Conservation (phyloP, 2,329 filamentous ascomycete genomes). For the Epicoccum sorghinum region DNA sequence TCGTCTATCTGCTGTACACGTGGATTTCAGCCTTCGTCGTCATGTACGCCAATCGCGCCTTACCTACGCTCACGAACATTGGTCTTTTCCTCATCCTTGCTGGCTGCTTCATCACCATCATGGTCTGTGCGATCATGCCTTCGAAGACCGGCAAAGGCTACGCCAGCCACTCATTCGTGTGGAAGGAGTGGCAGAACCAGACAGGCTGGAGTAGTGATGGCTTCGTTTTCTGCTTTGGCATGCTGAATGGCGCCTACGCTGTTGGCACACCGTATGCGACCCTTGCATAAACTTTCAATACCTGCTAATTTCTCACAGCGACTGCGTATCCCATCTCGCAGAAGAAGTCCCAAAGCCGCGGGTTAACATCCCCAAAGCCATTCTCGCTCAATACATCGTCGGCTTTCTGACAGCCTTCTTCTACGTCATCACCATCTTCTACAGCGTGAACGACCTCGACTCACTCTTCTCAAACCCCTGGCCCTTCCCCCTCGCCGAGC, state of each 20-base stretch:
- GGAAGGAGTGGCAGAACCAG: conserved; percentile 54
- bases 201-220: conserved; percentile 58
- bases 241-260: conserved; percentile 72
- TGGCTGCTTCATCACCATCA: conserved; percentile 61
- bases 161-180: conserved; percentile 52
- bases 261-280: conserved; percentile 62
- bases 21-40: conserved; percentile 55
- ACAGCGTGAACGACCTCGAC: conserved; percentile 64
- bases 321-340: conserved; percentile 69
- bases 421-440: conserved; percentile 55
- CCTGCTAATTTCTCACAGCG: conserved; percentile 39
- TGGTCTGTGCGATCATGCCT: conserved; percentile 64
- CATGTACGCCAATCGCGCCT: conserved; percentile 61
- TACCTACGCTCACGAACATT: conserved; percentile 61
- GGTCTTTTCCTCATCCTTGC: conserved; percentile 60
- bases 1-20: conserved; percentile 55
- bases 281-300: not conserved
- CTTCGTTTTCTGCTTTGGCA: conserved; percentile 69
- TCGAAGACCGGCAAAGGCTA: conserved; percentile 50
- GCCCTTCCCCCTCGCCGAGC: conserved; percentile 68
- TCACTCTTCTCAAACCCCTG: conserved; percentile 57
- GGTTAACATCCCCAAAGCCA: conserved; percentile 50
- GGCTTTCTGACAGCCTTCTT: conserved; percentile 46
- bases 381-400: conserved; percentile 47
- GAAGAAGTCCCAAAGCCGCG: conserved; percentile 54